A percentile compares a stretch with the other conserved stretches of the same genome.
Conservation (phyloP, 441 rosid genomes). For the Brassica balearica region DNA sequence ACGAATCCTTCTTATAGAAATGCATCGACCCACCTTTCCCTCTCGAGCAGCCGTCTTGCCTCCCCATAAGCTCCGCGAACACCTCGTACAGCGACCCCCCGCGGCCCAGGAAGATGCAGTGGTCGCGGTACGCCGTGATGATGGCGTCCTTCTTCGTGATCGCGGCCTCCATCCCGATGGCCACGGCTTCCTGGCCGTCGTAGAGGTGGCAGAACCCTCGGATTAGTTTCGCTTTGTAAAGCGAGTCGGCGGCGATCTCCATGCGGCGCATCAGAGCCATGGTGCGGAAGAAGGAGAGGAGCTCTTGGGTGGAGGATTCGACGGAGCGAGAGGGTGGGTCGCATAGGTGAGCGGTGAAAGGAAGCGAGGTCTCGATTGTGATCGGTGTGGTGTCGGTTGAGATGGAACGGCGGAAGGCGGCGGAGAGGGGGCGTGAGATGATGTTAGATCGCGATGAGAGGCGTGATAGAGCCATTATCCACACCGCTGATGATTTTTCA, state of each 20-base stretch:
- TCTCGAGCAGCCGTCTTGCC: slow-evolving; percentile 75
- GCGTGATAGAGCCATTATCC: slow-evolving; percentile 26
- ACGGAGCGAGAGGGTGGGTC: slow-evolving; percentile 78
- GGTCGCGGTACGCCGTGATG: slow-evolving; percentile 88
- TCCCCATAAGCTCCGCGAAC: slow-evolving; percentile 91
- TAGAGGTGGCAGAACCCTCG: slow-evolving; percentile 93
- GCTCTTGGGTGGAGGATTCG: slow-evolving; percentile 63
- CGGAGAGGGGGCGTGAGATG: slow-evolving; percentile 26
- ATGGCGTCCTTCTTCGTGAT: slow-evolving; percentile 79
- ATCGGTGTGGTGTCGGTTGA: slow-evolving; percentile 71
- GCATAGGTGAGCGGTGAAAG: slow-evolving; percentile 75
- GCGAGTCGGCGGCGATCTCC: slow-evolving; percentile 94
- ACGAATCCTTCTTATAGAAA: slow-evolving; percentile 79
- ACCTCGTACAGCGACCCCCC: slow-evolving; percentile 75
- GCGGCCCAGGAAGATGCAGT: slow-evolving; percentile 79
- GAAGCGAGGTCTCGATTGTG: slow-evolving; percentile 76
- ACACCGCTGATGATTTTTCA: neutral
- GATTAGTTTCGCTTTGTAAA: slow-evolving; percentile 92
- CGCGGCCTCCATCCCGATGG: slow-evolving; percentile 89
- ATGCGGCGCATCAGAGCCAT: slow-evolving; percentile 24
- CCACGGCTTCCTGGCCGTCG: slow-evolving; percentile 96
- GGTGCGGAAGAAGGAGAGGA: slow-evolving; percentile 64
- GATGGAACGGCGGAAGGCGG: slow-evolving; percentile 57
- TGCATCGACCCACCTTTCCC: slow-evolving; percentile 98
- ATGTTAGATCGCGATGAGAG: slow-evolving; percentile 20